These are phyloP conservation scores for Trametes sp. DNA, from an alignment of 1,284 basidiomycete genomes.

Conservation along the genomic window DNA sequence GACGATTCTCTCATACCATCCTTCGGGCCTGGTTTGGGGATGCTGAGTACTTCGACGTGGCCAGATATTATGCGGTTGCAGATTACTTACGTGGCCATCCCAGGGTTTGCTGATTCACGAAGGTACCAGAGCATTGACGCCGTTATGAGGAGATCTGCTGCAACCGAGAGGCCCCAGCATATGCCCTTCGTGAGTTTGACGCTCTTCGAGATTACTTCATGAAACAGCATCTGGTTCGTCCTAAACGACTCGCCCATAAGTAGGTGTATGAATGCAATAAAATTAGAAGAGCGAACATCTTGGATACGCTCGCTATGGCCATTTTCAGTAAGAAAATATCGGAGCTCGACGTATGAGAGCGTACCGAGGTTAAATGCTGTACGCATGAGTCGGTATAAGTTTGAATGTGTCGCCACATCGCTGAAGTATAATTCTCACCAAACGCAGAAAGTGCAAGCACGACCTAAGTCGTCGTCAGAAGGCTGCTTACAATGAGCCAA, in stretches of 20 bases:
- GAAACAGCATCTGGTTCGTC: slow-evolving; percentile 28
- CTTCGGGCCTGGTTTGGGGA: slow-evolving; percentile 8
- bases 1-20: slow-evolving; percentile 30
- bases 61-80: background rate
- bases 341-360: background rate
- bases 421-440: slow-evolving; percentile 16
- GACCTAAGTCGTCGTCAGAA: background rate
- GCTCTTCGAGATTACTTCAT: slow-evolving; percentile 27
- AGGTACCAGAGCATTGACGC: slow-evolving; percentile 40
- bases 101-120: slow-evolving; percentile 39
- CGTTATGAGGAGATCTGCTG: slow-evolving; percentile 39
- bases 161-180: slow-evolving; percentile 32
- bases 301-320: background rate
- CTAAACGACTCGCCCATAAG: slow-evolving; percentile 19
- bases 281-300: background rate
- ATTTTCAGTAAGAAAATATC: background rate
- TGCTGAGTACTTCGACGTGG: background rate
- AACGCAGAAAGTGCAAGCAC: slow-evolving; percentile 18
- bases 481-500: too few species aligned
- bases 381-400: background rate
- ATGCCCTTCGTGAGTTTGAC: slow-evolving; percentile 38
- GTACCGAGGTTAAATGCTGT: slow-evolving; percentile 45
- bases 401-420: background rate
- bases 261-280: background rate
- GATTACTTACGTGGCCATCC: slow-evolving; percentile 39